Evolutionary conservation across 768 basidiomycete species (phyloP).

Genomic region (Tulasnella sp.): DNA sequence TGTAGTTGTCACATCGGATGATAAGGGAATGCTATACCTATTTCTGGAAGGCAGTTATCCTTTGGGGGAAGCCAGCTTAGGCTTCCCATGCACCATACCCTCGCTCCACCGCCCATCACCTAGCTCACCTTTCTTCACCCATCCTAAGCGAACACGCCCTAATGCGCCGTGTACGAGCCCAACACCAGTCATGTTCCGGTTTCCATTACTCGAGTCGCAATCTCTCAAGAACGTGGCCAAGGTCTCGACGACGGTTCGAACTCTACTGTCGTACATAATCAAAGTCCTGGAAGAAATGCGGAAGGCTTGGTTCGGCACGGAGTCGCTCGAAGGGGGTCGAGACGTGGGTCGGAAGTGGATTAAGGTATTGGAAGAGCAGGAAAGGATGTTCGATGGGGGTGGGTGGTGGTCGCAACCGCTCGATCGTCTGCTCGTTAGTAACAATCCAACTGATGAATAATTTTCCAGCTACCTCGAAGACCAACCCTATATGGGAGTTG

Average conservation of each 20-base stretch:
- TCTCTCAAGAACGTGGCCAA: conserved; percentile 65
- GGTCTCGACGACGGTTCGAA: conserved; percentile 63
- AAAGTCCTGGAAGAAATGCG: conserved; percentile 71
- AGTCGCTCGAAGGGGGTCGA: conserved; percentile 56
- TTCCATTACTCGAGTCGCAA: conserved; percentile 56
- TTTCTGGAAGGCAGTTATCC: conserved; percentile 76
- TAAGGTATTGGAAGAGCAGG: conserved; percentile 56
- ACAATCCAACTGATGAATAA: conserved; percentile 20
- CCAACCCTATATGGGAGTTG: conserved; percentile 65
- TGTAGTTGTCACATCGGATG: conserved; percentile 59
- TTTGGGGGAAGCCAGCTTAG: conserved; percentile 52
- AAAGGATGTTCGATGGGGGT: conserved; percentile 66
- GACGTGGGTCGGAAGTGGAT: conserved; percentile 73
- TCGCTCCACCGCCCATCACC: conserved; percentile 48
- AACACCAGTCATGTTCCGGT: conserved; percentile 46
- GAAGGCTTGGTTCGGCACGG: conserved; percentile 66
- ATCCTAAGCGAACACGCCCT: conserved; percentile 30
- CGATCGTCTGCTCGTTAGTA: conserved; percentile 29
- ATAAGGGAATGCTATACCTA: conserved; percentile 53
- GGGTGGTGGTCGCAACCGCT: conserved; percentile 31
- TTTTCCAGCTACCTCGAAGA: conserved; percentile 39
- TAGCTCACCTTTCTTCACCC: conserved; percentile 37
- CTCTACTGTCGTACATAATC: conserved; percentile 67
- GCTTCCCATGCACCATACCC: conserved; percentile 32
- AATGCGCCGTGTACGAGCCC: conserved; percentile 34